Conservation (phyloP, 306 rosid genomes). For the Dryas alaskensis region DNA sequence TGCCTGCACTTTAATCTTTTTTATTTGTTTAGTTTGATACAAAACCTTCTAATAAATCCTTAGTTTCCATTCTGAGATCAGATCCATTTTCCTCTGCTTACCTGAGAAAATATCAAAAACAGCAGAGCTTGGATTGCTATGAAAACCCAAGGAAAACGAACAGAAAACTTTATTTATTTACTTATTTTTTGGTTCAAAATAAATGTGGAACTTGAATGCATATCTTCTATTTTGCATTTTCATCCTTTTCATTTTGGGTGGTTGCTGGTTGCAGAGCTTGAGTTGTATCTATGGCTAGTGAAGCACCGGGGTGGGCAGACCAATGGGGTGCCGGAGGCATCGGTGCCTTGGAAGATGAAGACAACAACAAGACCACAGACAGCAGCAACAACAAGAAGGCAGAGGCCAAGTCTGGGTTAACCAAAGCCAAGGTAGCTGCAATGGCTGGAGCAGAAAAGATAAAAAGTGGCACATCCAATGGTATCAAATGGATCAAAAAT, state of each 20-base stretch:
- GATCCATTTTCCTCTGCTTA: not conserved
- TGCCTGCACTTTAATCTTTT: not conserved
- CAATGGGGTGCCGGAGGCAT: constrained; percentile 97
- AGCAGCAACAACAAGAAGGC: constrained; percentile 45
- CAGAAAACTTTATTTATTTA: no score
- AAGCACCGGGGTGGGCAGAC: constrained; percentile 90
- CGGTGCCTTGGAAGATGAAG: constrained; percentile 74
- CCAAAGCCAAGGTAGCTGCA: constrained; percentile 63
- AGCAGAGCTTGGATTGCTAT: not conserved
- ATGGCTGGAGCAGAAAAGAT: constrained; percentile 53
- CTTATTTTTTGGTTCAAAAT: not conserved
- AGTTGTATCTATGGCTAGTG: constrained; percentile 45
- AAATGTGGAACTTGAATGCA: not conserved
- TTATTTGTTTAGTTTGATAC: not conserved
- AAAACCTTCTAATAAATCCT: not conserved
- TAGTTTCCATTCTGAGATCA: not conserved
- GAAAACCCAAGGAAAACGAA: not conserved
- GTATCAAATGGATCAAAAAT: constrained; percentile 79
- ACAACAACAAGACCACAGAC: constrained; percentile 34
- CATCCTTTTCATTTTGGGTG: not conserved
- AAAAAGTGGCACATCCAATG: constrained; percentile 53
- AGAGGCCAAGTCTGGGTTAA: constrained; percentile 43
- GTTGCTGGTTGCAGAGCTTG: not conserved
- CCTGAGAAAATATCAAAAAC: not conserved
- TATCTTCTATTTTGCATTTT: not conserved